These are phyloP conservation scores for Piloderma croceum DNA, from an alignment of 768 basidiomycete genomes.

Conservation along the genomic window DNA sequence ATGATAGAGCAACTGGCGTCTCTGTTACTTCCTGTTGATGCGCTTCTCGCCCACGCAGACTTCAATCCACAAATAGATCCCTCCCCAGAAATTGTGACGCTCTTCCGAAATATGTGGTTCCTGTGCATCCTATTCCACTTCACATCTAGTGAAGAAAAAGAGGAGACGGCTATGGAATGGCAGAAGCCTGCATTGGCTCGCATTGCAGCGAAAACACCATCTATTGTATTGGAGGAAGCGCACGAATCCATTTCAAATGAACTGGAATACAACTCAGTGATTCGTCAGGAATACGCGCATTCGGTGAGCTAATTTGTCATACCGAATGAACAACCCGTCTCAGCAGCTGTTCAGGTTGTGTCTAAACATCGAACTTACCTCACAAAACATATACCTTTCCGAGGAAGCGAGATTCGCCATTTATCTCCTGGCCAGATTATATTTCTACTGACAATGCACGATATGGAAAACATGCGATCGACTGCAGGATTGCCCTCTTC, in stretches of 20 bases:
- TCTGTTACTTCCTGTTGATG: conserved; percentile 85
- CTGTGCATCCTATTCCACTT: conserved; percentile 84
- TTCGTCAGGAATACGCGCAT: conserved; percentile 79
- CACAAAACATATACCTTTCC: conserved; percentile 58
- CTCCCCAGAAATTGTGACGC: conserved; percentile 54
- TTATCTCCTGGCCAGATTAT: conserved; percentile 80
- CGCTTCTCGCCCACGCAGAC: conserved; percentile 66
- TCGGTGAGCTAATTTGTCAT: conserved; percentile 42
- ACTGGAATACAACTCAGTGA: conserved; percentile 87
- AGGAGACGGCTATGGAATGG: conserved; percentile 71
- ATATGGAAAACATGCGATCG: conserved; percentile 84
- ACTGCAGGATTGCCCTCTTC: conserved; percentile 75
- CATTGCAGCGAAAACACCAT: conserved; percentile 83
- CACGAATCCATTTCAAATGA: conserved; percentile 82
- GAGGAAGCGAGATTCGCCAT: conserved; percentile 62
- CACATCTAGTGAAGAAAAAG: conserved; percentile 44
- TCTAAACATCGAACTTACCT: conserved; percentile 61
- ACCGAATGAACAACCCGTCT: too few species aligned
- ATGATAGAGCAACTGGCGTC: conserved; percentile 86
- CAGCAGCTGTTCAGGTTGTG: conserved; percentile 69
- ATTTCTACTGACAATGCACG: conserved; percentile 79
- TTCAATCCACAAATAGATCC: conserved; percentile 56
- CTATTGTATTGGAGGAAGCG: conserved; percentile 75
- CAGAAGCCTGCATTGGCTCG: conserved; percentile 67
- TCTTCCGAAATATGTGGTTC: conserved; percentile 95